Evolutionary conservation across 164 flowering plant genomes (phyloP), one percentile per base, ranked within the genome.

Genomic region (Magnolia changhungtana): DNA sequence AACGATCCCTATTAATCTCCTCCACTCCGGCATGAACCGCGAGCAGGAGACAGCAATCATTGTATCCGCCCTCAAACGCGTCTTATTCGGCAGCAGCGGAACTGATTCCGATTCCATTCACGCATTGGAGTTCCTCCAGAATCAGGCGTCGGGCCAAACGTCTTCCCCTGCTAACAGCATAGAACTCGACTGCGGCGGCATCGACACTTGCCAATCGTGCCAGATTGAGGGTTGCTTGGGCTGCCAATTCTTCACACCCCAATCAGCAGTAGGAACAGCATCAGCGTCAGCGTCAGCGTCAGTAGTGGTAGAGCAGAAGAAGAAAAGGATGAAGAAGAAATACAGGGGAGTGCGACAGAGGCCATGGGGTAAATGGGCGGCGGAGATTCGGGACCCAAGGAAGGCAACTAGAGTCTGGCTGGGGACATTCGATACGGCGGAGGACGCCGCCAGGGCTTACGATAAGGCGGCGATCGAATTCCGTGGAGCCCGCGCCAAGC

Each of bases 301-400:
- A 13, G 24, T 8, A 29, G 24, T 7, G 10, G 7, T 13, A 65
- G 49, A 50, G 50, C 37, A 19, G 64, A 20, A 18, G 64, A 16
- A 14, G 67, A 29, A 55, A 45, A 14, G 63, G 66, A 24, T 27
- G 75, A 72, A 29, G 51, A 72, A 61, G 75, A 72, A 72, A 61
- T 72, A 72, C 75, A 27, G 75, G 63, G 75, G 75, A 9, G 75
- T 72, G 65, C 29, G 75, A 66, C 75, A 72, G 75, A 29, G 75
- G 75, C 75, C 75, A 37, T 72, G 75, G 75, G 75, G 75, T 16
- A 72, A 72, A 23, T 72, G 75, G 75, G 75, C 75, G 10, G 75
- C 75, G 27, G 75, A 72, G 50, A 72, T 72, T 63, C 59, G 75
- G 31, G 75, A 72, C 66, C 75, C 75, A 11, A 66, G 64, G 50